Conservation (phyloP, 1,139 yeast species). For the Spathaspora sp. region DNA sequence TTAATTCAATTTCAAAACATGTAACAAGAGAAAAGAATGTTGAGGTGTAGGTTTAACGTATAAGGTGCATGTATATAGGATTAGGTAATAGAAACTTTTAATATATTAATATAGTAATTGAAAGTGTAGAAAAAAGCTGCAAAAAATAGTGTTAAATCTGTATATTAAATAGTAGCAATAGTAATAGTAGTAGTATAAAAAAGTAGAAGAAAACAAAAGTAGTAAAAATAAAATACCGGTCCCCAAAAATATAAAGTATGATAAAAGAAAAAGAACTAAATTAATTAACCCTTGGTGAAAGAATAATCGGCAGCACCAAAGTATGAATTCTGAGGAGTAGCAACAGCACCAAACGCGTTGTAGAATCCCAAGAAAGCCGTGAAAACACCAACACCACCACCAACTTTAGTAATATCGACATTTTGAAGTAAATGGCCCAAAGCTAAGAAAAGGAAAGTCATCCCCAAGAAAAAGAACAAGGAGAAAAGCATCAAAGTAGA, state of each 20-base stretch:
- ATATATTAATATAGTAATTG: neutral
- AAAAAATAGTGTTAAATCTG: neutral
- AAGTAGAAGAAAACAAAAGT: slow-evolving; percentile 1
- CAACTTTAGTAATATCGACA: slow-evolving; percentile 32
- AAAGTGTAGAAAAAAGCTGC: too few species aligned
- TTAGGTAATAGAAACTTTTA: neutral
- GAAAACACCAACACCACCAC: slow-evolving; percentile 46
- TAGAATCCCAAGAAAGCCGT: slow-evolving; percentile 44
- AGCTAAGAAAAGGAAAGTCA: slow-evolving; percentile 43
- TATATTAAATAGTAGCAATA: neutral
- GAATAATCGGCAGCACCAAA: slow-evolving; percentile 24
- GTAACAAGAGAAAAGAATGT: neutral
- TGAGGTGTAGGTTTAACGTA: neutral
- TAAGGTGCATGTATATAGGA: slow-evolving; percentile 1
- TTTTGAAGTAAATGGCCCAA: slow-evolving; percentile 37
- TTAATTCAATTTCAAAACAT: slow-evolving; percentile 4
- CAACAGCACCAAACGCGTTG: slow-evolving; percentile 36
- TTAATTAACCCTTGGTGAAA: neutral
- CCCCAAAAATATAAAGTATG: neutral
- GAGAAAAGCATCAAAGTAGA: slow-evolving; percentile 41
- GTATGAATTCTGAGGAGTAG: slow-evolving; percentile 31
- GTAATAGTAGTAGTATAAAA: slow-evolving; percentile 5
- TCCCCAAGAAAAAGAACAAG: slow-evolving; percentile 33
- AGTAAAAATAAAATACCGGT: slow-evolving; percentile 10
- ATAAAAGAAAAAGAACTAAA: slow-evolving; percentile 5